These are phyloP conservation scores for Beta vulgaris DNA, from an alignment of 148 eudicot species.

Conservation along the genomic window DNA sequence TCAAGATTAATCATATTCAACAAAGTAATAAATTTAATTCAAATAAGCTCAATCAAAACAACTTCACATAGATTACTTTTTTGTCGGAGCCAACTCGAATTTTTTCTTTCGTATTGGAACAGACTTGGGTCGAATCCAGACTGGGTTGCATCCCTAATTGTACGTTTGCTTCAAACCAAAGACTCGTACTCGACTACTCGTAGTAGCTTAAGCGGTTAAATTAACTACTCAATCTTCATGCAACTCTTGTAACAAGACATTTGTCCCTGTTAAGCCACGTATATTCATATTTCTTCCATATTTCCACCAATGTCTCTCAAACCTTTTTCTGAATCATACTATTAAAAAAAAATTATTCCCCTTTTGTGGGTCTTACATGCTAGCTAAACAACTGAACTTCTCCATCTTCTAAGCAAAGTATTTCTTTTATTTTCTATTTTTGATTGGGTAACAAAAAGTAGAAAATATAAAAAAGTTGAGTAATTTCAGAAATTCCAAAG, in stretches of 20 bases:
- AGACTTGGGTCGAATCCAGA: too few relatives aligned
- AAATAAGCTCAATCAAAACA: too few relatives aligned
- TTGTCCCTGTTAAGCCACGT: slow-evolving; percentile 19
- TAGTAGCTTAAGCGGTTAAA: background rate
- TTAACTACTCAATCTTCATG: slow-evolving; percentile 1
- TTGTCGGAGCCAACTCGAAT: too few relatives aligned
- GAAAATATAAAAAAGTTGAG: background rate
- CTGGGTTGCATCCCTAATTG: too few relatives aligned
- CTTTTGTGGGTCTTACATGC: slow-evolving; percentile 7
- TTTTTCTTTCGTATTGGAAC: too few relatives aligned
- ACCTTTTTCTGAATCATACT: background rate
- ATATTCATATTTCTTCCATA: background rate
- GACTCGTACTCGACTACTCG: background rate
- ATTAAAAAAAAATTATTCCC: background rate
- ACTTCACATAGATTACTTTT: too few relatives aligned
- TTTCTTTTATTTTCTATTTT: background rate
- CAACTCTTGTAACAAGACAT: slow-evolving; percentile 11
- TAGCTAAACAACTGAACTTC: background rate
- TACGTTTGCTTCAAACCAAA: too few relatives aligned
- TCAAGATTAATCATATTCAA: too few relatives aligned
- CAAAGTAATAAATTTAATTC: too few relatives aligned
- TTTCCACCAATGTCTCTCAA: background rate
- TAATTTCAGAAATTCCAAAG: background rate
- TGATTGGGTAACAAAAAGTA: background rate
- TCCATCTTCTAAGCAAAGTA: background rate